Evolutionary conservation across 768 basidiomycete genomes (phyloP).

Genomic region (Mycena belliarum): DNA sequence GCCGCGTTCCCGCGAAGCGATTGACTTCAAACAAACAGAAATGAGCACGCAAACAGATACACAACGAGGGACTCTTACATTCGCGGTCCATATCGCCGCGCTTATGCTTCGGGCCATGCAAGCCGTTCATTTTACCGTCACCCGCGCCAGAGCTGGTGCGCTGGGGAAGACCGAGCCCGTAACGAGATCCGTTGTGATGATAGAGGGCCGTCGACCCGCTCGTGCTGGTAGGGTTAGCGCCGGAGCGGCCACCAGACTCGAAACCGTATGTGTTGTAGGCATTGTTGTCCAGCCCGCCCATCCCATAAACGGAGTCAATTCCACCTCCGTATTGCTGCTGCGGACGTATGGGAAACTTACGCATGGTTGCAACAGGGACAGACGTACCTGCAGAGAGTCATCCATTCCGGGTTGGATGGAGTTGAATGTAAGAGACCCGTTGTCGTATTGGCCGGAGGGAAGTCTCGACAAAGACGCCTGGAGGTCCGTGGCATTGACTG

Average conservation of each 20-base stretch:
- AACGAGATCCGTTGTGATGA: conserved; percentile 76
- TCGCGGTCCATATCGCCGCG: conserved; percentile 90
- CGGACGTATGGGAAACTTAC: conserved; percentile 16
- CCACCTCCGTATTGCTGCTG: conserved; percentile 48
- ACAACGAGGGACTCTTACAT: conserved; percentile 42
- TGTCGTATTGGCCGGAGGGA: conserved; percentile 59
- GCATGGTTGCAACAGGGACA: conserved; percentile 2
- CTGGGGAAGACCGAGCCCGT: conserved; percentile 63
- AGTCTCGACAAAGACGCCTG: conserved; percentile 75
- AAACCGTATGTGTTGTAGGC: conserved; percentile 62
- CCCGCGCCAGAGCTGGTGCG: conserved; percentile 49
- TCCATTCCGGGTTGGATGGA: conserved; percentile 52
- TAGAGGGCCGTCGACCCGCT: conserved; percentile 77
- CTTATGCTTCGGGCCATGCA: conserved; percentile 94
- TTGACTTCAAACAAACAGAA: conserved; percentile 60
- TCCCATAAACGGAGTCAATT: conserved; percentile 54
- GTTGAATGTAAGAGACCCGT: conserved; percentile 53
- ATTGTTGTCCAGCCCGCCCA: conserved; percentile 52
- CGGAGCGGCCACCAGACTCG: conserved; percentile 46
- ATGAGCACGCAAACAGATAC: conserved; percentile 7
- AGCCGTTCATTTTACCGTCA: conserved; percentile 83
- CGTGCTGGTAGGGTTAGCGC: conserved; percentile 35
- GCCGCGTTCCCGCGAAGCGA: conserved; percentile 91
- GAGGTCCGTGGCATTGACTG: conserved; percentile 54
- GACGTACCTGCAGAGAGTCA: conserved; percentile 52